Evolutionary conservation across 148 eudicot genomes (phyloP), one percentile per base, ranked within the genome.

Genomic region (Drosera capensis): DNA sequence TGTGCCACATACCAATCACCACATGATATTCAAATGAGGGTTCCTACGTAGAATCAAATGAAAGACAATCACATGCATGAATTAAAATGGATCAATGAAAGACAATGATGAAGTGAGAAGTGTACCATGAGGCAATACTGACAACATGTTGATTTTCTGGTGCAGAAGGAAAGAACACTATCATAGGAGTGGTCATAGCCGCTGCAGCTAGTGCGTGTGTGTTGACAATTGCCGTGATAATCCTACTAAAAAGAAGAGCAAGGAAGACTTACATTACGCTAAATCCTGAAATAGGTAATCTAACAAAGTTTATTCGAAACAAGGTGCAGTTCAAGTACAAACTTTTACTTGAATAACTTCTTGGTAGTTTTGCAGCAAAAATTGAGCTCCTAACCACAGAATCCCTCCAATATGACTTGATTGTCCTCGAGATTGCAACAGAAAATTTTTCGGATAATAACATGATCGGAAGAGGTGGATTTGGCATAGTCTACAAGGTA

Each of bases 401-500:
- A 4, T 72, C 73, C 30, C 43, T 72, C 43, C 65, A 72, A 15
- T 72, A 38, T 56, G 73, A 68, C 31, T 30, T 64, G 2, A 29
- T 14, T 1, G 37, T 62, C 1, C 51, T 72, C 30, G 53, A 64
- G 39, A 19, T 40, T 19, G 73, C 78, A 0, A 68, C 78, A 0
- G 43, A 68, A 14, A 54, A 47, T 20, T 72, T 64, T 23, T 60
- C 71, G 1, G 26, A 50, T 3, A 51, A 43, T 7, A 64, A 57
- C 45, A 64, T 58, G 43, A 25, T 72, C 3, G 73, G 62, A 1
- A 45, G 46, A 57, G 78, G 73, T 24, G 73, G 73, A 14, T 68
- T 72, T 43, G 78, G 78, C n/a, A 31, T 35, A 3, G 78, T 72
- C 2, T 72, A 68, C 25, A 68, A 68, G 78, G 78, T 72, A 60